Percentiles rank a stretch among this genome's conserved stretches.
Evolutionary conservation across 768 basidiomycete genomes (phyloP).

Genomic region (Mycena filopes): DNA sequence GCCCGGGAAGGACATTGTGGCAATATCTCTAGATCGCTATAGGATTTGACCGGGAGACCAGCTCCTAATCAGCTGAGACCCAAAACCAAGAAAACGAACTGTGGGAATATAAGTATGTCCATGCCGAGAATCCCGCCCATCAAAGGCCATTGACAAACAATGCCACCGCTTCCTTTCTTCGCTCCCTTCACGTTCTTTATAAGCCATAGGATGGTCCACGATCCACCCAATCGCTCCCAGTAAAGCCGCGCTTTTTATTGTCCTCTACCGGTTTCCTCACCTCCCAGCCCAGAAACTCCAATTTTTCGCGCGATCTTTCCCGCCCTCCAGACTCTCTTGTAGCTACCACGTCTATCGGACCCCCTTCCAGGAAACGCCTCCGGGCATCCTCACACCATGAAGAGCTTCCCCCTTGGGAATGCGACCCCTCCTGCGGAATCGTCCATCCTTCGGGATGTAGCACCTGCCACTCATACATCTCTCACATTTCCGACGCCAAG

Average conservation of each 20-base stretch:
- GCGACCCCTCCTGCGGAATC: constrained; percentile 51
- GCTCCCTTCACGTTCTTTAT: not conserved
- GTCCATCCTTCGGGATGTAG: constrained; percentile 53
- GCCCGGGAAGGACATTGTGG: too few relatives aligned
- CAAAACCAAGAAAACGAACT: too few relatives aligned
- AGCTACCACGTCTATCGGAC: constrained; percentile 22
- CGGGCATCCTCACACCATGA: constrained; percentile 21
- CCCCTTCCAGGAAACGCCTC: constrained; percentile 25
- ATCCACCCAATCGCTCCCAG: not conserved
- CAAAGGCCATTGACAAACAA: too few relatives aligned
- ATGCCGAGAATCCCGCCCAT: too few relatives aligned
- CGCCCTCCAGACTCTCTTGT: not conserved
- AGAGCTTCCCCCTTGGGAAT: constrained; percentile 48
- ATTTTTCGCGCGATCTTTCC: constrained; percentile 18
- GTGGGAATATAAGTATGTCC: too few relatives aligned
- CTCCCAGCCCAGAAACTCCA: constrained; percentile 21
- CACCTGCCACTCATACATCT: constrained; percentile 50
- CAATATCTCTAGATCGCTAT: too few relatives aligned
- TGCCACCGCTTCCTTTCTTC: not conserved
- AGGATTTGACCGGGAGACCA: too few relatives aligned
- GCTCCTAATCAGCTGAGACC: too few relatives aligned
- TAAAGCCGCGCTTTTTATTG: not conserved
- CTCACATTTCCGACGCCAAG: constrained; percentile 52
- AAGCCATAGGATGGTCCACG: not conserved
- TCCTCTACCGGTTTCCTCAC: not conserved